phyloP scores from a whole-genome alignment of 768 basidiomycete genomes.

The Termitomyces sp. region DNA sequence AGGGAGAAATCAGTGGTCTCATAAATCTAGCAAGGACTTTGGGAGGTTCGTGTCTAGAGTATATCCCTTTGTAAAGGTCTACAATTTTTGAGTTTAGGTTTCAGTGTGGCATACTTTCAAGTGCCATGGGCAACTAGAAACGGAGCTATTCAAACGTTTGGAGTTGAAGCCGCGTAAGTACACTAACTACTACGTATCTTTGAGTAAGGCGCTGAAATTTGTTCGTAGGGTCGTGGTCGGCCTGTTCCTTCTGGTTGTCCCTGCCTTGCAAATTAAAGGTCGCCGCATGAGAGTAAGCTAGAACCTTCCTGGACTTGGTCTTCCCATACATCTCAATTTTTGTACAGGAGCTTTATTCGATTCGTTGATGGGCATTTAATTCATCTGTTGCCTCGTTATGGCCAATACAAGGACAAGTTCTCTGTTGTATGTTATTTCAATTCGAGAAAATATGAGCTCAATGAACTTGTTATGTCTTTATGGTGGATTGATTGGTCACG shows the following conservation, averaged over 20 bases:
- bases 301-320: neutral
- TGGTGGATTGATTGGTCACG: neutral
- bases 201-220: neutral
- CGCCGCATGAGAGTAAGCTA: conserved; percentile 33
- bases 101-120: conserved; percentile 55
- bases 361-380: neutral
- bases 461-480: neutral
- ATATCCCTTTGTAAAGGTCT: neutral
- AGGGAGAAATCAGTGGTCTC: conserved; percentile 53
- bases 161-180: conserved; percentile 47
- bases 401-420: neutral
- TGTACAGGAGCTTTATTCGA: conserved; percentile 18
- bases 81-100: conserved; percentile 20
- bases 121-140: conserved; percentile 48
- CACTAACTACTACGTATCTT: neutral
- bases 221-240: conserved; percentile 37
- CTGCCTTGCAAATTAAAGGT: conserved; percentile 42
- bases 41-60: conserved; percentile 27
- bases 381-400: too few relatives aligned
- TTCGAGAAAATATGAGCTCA: neutral
- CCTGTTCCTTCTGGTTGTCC: conserved; percentile 45
- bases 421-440: neutral
- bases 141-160: conserved; percentile 51
- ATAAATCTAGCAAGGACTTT: conserved; percentile 48
- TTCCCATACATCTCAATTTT: neutral